A percentile compares a stretch with the other conserved stretches of the same genome.
These are phyloP conservation scores for Mortierella antarctica DNA, from an alignment of 192 early-diverging fungal species.

Conservation along the genomic window DNA sequence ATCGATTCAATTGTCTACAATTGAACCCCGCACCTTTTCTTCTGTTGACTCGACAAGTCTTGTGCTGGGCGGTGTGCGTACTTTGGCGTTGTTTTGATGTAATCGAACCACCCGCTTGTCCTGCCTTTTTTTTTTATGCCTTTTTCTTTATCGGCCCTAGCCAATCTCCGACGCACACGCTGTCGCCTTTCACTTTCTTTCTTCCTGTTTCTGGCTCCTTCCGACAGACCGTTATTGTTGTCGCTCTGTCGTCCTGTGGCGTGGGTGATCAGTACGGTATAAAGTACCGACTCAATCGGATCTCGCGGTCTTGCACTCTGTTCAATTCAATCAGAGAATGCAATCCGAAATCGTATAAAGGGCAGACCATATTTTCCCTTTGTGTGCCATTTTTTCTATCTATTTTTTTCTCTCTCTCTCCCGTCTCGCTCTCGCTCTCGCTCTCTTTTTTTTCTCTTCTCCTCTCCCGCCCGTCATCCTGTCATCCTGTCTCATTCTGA, in stretches of 20 bases:
- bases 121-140: not conserved
- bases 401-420: constrained; percentile 16
- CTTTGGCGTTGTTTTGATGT: not conserved
- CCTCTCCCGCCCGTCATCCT: constrained; percentile 3
- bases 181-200: constrained; percentile 2
- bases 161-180: constrained; percentile 49
- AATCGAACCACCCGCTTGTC: not conserved
- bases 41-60: not conserved
- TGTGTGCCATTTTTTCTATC: constrained; percentile 3
- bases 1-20: constrained; percentile 1
- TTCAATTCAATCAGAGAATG: constrained; percentile 21
- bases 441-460: constrained; percentile 9
- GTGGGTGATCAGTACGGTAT: constrained; percentile 2
- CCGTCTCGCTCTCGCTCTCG: not conserved
- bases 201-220: constrained; percentile 31
- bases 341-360: constrained; percentile 29
- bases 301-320: constrained; percentile 6
- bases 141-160: constrained; percentile 14
- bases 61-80: not conserved
- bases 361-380: constrained; percentile 13
- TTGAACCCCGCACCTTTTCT: constrained; percentile 1
- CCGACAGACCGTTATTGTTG: constrained; percentile 25
- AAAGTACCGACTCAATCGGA: not conserved
- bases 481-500: not conserved
- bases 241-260: not conserved